Evolutionary conservation across 495 filamentous ascomycete genomes (phyloP).

Genomic region (Podospora australis): DNA sequence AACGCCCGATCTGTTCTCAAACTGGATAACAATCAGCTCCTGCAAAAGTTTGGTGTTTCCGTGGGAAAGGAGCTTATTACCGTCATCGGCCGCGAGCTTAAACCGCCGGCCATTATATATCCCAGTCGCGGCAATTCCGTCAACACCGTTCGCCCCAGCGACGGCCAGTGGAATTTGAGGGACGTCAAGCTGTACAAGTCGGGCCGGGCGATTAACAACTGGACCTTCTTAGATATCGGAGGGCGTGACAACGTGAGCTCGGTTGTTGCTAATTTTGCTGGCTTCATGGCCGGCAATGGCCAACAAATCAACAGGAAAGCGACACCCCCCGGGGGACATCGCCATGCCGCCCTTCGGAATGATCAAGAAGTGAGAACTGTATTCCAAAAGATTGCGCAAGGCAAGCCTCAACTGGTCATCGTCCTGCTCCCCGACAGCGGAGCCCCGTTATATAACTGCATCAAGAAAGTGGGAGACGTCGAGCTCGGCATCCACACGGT

Average conservation of each 20-base stretch:
- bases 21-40: slow-evolving; percentile 29
- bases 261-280: slow-evolving; percentile 27
- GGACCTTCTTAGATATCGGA: slow-evolving; percentile 26
- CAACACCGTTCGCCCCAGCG: slow-evolving; percentile 3
- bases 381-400: slow-evolving; percentile 13
- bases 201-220: slow-evolving; percentile 25
- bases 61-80: slow-evolving; percentile 52
- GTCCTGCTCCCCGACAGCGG: slow-evolving; percentile 51
- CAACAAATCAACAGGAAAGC: slow-evolving; percentile 20
- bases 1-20: slow-evolving; percentile 41
- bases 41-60: slow-evolving; percentile 49
- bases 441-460: slow-evolving; percentile 52
- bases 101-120: slow-evolving; percentile 50
- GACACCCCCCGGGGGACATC: background rate
- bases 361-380: slow-evolving; percentile 1
- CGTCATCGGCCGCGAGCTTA: slow-evolving; percentile 57
- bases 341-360: background rate
- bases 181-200: slow-evolving; percentile 24
- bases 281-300: slow-evolving; percentile 25
- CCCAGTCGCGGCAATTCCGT: slow-evolving; percentile 14
- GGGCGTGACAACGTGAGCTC: slow-evolving; percentile 29
- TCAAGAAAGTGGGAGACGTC: slow-evolving; percentile 65
- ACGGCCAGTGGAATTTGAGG: slow-evolving; percentile 38
- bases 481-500: slow-evolving; percentile 58
- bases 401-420: slow-evolving; percentile 44